A percentile compares a stretch with the other conserved stretches of the same genome.
These are phyloP conservation scores for Singerocomus inundabilis DNA, from an alignment of 1,284 basidiomycete genomes.

Conservation along the genomic window DNA sequence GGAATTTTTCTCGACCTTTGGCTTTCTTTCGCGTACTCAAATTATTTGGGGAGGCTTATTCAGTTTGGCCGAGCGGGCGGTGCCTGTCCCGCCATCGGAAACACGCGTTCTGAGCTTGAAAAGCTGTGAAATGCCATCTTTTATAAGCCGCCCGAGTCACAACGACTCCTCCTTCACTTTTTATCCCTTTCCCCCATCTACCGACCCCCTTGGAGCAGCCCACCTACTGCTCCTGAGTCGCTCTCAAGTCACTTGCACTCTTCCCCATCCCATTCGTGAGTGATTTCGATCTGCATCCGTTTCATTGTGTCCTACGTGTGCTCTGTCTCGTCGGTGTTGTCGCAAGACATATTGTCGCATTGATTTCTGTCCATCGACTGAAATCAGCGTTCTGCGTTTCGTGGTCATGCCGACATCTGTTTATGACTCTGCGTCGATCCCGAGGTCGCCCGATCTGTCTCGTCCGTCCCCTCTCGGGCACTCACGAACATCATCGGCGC, in stretches of 20 bases:
- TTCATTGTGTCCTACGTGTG: constrained; percentile 36
- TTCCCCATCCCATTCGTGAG: constrained; percentile 24
- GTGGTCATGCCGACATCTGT: constrained; percentile 15
- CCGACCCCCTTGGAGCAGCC: constrained; percentile 12
- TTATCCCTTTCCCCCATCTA: constrained; percentile 24
- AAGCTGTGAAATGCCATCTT: constrained; percentile 36
- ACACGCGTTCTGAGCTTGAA: constrained; percentile 45
- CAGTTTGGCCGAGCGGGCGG: not conserved
- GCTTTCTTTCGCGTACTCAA: too few species aligned
- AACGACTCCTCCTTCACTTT: constrained; percentile 1
- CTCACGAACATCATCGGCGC: constrained; percentile 33
- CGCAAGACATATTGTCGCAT: constrained; percentile 13
- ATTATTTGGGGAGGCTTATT: too few species aligned
- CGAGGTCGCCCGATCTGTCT: constrained; percentile 35
- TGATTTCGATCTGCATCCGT: constrained; percentile 25
- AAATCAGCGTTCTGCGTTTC: constrained; percentile 22
- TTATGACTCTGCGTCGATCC: constrained; percentile 18
- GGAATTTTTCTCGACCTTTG: too few species aligned
- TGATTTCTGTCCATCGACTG: constrained; percentile 33
- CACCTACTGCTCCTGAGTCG: constrained; percentile 28
- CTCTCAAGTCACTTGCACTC: constrained; percentile 28
- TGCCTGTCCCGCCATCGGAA: constrained; percentile 23
- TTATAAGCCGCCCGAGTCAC: constrained; percentile 44
- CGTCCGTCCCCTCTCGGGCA: constrained; percentile 27
- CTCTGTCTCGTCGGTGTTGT: constrained; percentile 17